Base-by-base conservation (phyloP, 208 protist genomes). In the Acanthamoeba culbertsoni region DNA sequence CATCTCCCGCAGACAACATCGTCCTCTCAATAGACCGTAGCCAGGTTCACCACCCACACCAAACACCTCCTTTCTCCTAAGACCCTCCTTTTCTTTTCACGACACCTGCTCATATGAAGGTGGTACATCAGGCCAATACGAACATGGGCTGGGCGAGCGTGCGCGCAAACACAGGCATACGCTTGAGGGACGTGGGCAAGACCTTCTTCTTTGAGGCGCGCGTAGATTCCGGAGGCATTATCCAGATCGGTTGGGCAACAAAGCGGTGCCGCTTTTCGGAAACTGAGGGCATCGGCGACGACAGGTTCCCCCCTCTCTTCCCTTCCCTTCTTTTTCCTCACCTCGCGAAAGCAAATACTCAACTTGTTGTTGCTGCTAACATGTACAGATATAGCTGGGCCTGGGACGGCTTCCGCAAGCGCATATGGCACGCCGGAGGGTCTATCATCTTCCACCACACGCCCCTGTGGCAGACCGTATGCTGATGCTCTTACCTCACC, bases 191-290 rank as follows among this genome's bases (percentile, higher is more conserved):
- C 71, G 45, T 53, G 43, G 71, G 71, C 71, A 23, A 33, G 0
- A 82, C 71, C 26, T 82, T 82, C 45, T 82, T 35, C 71, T 82
- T 55, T n/a, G 71, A 82, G 71, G 71, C 71, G n/a, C 45, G 71
- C 8, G 71, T 82, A 37, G 71, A 82, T n/a, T 82, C 71, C 26
- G 71, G 71, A 18, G 71, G 71, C 42, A 82, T 82, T 43, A 33
- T 82, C n/a, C 71, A 82, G 31, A 35, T 82, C 42, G 71, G 71
- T 7, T 82, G 71, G 71, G 71, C 42, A 18, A 82, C 71, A 18
- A 48, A 53, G 42, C 71, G 71, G 42, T 82, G 71, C 43, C 37
- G 45, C 43, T 31, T 82, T 37, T 55, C 71, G 6, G 71, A n/a
- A 5, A 82, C 71, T 31, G 42, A 55, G 2, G 71, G 71, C 43